Evolutionary conservation across 2,329 filamentous ascomycete genomes (phyloP).

Genomic region (Aspergillus udagawae): DNA sequence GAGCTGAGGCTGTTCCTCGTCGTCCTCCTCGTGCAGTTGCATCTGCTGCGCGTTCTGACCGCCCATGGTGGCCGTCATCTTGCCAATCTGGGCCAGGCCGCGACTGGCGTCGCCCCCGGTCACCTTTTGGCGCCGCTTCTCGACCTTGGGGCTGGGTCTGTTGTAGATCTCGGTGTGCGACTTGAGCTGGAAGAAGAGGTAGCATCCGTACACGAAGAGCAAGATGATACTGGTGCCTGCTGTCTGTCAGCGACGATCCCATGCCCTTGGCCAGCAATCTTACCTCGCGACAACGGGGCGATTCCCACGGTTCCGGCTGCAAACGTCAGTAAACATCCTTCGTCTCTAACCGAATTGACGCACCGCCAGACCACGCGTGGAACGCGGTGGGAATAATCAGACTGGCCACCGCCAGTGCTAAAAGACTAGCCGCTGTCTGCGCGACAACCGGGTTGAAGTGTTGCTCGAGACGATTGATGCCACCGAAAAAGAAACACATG

Average conservation of each 20-base stretch:
- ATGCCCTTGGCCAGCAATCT: background rate
- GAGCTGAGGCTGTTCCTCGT: slow-evolving; percentile 70
- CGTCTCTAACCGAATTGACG: slow-evolving; percentile 3
- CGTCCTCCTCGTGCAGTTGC: slow-evolving; percentile 57
- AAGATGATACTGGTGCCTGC: slow-evolving; percentile 66
- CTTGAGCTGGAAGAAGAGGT: slow-evolving; percentile 87
- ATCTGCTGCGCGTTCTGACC: slow-evolving; percentile 49
- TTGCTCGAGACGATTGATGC: slow-evolving; percentile 73
- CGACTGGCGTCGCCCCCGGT: slow-evolving; percentile 48
- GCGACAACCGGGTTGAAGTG: slow-evolving; percentile 90
- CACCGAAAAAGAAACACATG: slow-evolving; percentile 89
- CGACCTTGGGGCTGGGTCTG: slow-evolving; percentile 71
- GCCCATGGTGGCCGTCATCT: slow-evolving; percentile 48
- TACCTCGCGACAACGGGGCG: slow-evolving; percentile 33
- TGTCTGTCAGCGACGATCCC: background rate
- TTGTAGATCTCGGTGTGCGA: slow-evolving; percentile 80
- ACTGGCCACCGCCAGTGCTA: slow-evolving; percentile 73
- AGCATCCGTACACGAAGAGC: slow-evolving; percentile 75
- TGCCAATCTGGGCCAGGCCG: slow-evolving; percentile 52
- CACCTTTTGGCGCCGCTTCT: slow-evolving; percentile 50
- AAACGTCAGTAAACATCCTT: slow-evolving; percentile 4
- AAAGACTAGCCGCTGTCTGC: slow-evolving; percentile 77
- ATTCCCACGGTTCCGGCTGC: slow-evolving; percentile 25
- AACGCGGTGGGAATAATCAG: slow-evolving; percentile 91
- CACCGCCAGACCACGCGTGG: slow-evolving; percentile 51